Conservation (phyloP, 805 yeast genomes). For the Scheffersomyces ergatensis region DNA sequence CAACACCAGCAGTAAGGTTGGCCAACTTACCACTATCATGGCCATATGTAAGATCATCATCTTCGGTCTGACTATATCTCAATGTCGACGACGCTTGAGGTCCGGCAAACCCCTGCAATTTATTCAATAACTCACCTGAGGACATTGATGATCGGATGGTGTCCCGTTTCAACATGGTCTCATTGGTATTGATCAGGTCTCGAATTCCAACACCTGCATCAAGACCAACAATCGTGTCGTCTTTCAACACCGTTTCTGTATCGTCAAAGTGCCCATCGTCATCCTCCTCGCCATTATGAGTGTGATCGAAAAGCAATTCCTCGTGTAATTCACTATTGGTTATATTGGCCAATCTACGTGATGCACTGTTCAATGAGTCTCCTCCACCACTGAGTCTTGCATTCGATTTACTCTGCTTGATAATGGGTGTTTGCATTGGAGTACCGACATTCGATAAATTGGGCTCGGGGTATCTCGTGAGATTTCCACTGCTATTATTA, state of each 20-base stretch:
- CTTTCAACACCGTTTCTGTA: background rate
- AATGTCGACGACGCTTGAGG: background rate
- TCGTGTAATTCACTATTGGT: background rate
- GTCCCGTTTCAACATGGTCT: constrained; percentile 7
- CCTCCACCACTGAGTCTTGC: background rate
- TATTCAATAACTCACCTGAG: constrained; percentile 25
- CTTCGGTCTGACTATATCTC: background rate
- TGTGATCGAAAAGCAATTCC: background rate
- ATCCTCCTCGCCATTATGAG: no score
- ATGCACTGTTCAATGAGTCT: background rate
- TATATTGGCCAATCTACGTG: background rate
- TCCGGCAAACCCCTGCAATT: constrained; percentile 16
- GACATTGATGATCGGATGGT: constrained; percentile 20
- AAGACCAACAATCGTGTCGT: background rate
- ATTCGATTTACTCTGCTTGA: background rate
- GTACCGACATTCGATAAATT: constrained; percentile 11
- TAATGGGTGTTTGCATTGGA: constrained; percentile 7
- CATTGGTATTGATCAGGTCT: constrained; percentile 1
- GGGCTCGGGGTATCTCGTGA: constrained; percentile 6
- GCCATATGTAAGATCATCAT: background rate
- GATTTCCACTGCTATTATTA: no score
- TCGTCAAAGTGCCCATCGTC: background rate
- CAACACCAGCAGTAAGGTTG: constrained; percentile 26
- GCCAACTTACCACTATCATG: background rate
- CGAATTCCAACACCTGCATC: background rate